Evolutionary conservation across 2,329 filamentous ascomycete species (phyloP).

Genomic region (Aspergillus brasiliensis): DNA sequence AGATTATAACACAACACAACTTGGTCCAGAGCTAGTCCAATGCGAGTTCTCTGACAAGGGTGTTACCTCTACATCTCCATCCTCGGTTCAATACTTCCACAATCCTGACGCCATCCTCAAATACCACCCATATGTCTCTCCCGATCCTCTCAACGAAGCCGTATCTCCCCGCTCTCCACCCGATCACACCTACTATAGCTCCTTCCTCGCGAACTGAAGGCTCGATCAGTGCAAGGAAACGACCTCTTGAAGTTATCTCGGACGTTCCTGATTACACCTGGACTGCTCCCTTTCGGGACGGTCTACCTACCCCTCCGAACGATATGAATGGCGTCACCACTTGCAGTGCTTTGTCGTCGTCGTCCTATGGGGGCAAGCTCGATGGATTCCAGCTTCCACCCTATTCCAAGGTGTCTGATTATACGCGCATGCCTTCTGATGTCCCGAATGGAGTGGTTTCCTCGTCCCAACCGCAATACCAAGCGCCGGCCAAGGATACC

Average conservation of each 20-base stretch:
- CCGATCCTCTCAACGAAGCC: constrained; percentile 30
- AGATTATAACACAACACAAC: not conserved
- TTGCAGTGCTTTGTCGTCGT: constrained; percentile 35
- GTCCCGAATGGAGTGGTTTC: constrained; percentile 26
- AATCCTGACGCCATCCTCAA: constrained; percentile 17
- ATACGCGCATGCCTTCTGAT: constrained; percentile 26
- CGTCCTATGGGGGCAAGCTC: constrained; percentile 35
- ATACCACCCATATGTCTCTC: constrained; percentile 37
- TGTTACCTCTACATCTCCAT: constrained; percentile 1
- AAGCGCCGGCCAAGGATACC: constrained; percentile 27
- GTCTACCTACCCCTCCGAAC: constrained; percentile 44
- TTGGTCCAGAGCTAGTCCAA: constrained; percentile 16
- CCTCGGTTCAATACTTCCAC: constrained; percentile 10
- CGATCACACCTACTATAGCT: constrained; percentile 30
- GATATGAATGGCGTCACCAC: constrained; percentile 47
- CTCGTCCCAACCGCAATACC: constrained; percentile 26
- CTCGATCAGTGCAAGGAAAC: constrained; percentile 17
- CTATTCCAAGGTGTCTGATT: constrained; percentile 22
- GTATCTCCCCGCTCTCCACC: constrained; percentile 29
- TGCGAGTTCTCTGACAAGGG: constrained; percentile 24
- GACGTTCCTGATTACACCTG: constrained; percentile 28
- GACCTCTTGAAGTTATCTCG: constrained; percentile 14
- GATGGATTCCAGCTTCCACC: constrained; percentile 29
- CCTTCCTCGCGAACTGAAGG: constrained; percentile 22
- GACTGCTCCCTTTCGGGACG: constrained; percentile 43